phyloP scores from a whole-genome alignment of 768 basidiomycete genomes.

The Boletus rubroflammeus region DNA sequence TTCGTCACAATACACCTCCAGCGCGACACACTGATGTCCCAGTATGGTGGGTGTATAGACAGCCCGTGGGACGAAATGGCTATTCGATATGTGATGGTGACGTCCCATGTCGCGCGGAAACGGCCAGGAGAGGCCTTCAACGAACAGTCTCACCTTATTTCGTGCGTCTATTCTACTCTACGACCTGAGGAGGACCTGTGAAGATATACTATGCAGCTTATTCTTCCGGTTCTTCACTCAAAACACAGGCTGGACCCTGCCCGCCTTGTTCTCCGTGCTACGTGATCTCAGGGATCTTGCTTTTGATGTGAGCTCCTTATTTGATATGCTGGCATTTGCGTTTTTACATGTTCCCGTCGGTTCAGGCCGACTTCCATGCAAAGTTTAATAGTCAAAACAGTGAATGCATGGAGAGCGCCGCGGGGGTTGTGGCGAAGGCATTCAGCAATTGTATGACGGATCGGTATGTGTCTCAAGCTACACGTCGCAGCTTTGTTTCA shows the following conservation, averaged over 20 bases:
- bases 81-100: slow-evolving; percentile 75
- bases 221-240: slow-evolving; percentile 79
- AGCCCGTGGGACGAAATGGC: slow-evolving; percentile 86
- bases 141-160: slow-evolving; percentile 71
- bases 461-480: slow-evolving; percentile 38
- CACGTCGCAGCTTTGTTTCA: not conserved
- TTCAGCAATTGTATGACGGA: slow-evolving; percentile 90
- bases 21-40: slow-evolving; percentile 18
- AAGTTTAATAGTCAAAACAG: slow-evolving; percentile 52
- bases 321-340: not conserved
- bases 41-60: slow-evolving; percentile 58
- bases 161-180: slow-evolving; percentile 47
- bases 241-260: slow-evolving; percentile 84
- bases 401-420: slow-evolving; percentile 82
- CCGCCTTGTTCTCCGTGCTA: slow-evolving; percentile 75
- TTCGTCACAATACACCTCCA: slow-evolving; percentile 36
- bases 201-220: slow-evolving; percentile 38
- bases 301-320: slow-evolving; percentile 57
- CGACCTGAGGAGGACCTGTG: not conserved
- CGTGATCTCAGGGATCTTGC: slow-evolving; percentile 83
- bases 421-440: slow-evolving; percentile 81
- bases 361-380: slow-evolving; percentile 60
- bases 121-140: slow-evolving; percentile 73
- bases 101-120: slow-evolving; percentile 65
- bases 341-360: not conserved